phyloP scores from a whole-genome alignment of 352 stramenopile species.

The Phytophthora vignae region DNA sequence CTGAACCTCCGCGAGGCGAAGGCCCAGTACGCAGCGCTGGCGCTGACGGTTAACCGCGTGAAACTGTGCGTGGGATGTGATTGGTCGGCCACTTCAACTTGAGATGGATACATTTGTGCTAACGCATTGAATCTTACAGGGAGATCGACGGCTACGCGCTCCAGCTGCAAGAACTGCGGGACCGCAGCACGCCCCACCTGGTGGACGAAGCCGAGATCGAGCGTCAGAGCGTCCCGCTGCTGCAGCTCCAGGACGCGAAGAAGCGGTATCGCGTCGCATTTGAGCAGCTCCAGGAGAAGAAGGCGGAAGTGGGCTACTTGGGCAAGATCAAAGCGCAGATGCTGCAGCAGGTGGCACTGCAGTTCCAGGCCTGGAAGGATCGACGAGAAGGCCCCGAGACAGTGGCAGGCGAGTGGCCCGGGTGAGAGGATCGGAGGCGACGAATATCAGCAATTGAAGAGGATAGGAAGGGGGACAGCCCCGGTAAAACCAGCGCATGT shows the following conservation, averaged over 20 bases:
- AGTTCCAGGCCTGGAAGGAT: conserved; percentile 60
- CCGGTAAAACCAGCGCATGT: background rate
- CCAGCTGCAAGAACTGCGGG: conserved; percentile 47
- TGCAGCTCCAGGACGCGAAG: conserved; percentile 71
- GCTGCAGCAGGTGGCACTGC: conserved; percentile 58
- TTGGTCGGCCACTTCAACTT: conserved; percentile 28
- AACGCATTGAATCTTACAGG: conserved; percentile 31
- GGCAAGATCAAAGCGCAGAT: conserved; percentile 72
- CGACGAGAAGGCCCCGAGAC: conserved; percentile 7
- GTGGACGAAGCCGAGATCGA: conserved; percentile 9
- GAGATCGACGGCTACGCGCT: conserved; percentile 57
- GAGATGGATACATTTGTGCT: conserved; percentile 23
- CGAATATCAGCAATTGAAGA: background rate
- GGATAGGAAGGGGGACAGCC: background rate
- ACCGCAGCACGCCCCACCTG: conserved; percentile 2
- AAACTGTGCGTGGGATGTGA: conserved; percentile 60
- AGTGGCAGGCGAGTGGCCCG: conserved; percentile 10
- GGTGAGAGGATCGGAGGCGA: conserved; percentile 3
- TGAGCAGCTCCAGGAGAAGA: conserved; percentile 63
- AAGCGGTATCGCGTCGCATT: conserved; percentile 57
- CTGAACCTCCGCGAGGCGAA: conserved; percentile 65
- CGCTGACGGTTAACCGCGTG: conserved; percentile 60
- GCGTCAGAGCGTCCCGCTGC: conserved; percentile 30
- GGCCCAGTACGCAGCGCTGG: conserved; percentile 33
- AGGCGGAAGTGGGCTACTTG: conserved; percentile 61